phyloP scores from a whole-genome alignment of 768 basidiomycete species.

The Naematelia aurantialba region DNA sequence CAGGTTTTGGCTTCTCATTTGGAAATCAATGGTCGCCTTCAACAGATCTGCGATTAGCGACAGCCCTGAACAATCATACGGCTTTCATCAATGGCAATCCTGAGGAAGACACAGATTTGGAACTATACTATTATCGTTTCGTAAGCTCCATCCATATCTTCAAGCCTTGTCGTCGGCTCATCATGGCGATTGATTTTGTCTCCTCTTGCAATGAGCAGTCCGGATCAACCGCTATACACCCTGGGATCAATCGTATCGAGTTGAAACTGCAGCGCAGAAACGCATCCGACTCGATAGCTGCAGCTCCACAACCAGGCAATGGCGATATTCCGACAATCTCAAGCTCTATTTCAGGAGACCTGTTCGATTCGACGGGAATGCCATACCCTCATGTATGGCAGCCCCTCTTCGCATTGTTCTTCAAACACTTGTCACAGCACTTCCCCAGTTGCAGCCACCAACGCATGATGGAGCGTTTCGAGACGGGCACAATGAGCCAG shows the following conservation, averaged over 20 bases:
- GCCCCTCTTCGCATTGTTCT: slow-evolving; percentile 43
- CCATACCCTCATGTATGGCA: slow-evolving; percentile 35
- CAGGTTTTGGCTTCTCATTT: background rate
- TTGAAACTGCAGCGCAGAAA: slow-evolving; percentile 42
- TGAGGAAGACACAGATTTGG: slow-evolving; percentile 39
- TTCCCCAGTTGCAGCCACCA: slow-evolving; percentile 37
- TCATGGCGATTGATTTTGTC: background rate
- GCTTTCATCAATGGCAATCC: slow-evolving; percentile 47
- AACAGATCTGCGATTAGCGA: slow-evolving; percentile 32
- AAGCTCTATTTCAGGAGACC: slow-evolving; percentile 11
- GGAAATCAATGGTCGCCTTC: background rate
- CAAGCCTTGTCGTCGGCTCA: background rate
- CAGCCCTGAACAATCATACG: slow-evolving; percentile 35
- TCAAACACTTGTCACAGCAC: slow-evolving; percentile 39
- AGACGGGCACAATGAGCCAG: slow-evolving; percentile 43
- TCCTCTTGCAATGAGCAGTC: slow-evolving; percentile 19
- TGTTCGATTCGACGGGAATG: slow-evolving; percentile 42
- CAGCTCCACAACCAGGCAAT: slow-evolving; percentile 32
- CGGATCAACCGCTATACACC: slow-evolving; percentile 46
- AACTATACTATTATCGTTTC: slow-evolving; percentile 47
- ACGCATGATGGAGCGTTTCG: slow-evolving; percentile 37
- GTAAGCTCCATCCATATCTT: slow-evolving; percentile 22
- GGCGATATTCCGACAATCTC: slow-evolving; percentile 8
- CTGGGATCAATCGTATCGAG: slow-evolving; percentile 47
- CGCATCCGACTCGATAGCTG: slow-evolving; percentile 21